Evolutionary conservation across 768 basidiomycete genomes (phyloP).

Genomic region (Bullera alba): DNA sequence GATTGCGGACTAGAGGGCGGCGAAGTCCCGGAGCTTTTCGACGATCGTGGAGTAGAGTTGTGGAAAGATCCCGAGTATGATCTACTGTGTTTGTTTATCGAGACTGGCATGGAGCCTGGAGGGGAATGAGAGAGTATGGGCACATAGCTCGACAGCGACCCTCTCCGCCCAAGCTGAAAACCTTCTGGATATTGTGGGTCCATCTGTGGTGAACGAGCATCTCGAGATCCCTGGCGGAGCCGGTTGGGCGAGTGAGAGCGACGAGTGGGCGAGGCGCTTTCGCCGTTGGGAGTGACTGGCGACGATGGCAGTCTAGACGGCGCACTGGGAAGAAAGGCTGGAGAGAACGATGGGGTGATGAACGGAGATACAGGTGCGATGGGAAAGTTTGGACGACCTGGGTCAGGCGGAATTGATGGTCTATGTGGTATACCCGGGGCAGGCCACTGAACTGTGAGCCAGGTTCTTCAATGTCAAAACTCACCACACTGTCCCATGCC

Average conservation of each 20-base stretch:
- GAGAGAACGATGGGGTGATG: constrained; percentile 36
- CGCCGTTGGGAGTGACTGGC: not conserved
- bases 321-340: constrained; percentile 10
- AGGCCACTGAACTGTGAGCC: constrained; percentile 22
- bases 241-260: not conserved
- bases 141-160: constrained; percentile 13
- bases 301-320: constrained; percentile 14
- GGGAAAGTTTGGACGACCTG: constrained; percentile 14
- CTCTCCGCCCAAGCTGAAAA: constrained; percentile 10
- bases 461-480: constrained; percentile 8
- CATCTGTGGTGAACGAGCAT: too few relatives aligned
- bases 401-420: constrained; percentile 7
- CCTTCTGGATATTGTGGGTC: not conserved
- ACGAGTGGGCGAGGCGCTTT: constrained; percentile 9
- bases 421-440: constrained; percentile 11
- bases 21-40: too few relatives aligned
- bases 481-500: constrained; percentile 40
- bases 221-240: too few relatives aligned
- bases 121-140: constrained; percentile 15
- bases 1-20: too few relatives aligned
- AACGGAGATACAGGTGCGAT: constrained; percentile 32
- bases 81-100: constrained; percentile 1
- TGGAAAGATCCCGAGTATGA: constrained; percentile 1
- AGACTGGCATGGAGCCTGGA: constrained; percentile 8
- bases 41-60: too few relatives aligned